A percentile compares a stretch with the other conserved stretches of the same genome.
Evolutionary conservation across 2,329 filamentous ascomycete species (phyloP).

Genomic region (Reticulascus tulasneorum): DNA sequence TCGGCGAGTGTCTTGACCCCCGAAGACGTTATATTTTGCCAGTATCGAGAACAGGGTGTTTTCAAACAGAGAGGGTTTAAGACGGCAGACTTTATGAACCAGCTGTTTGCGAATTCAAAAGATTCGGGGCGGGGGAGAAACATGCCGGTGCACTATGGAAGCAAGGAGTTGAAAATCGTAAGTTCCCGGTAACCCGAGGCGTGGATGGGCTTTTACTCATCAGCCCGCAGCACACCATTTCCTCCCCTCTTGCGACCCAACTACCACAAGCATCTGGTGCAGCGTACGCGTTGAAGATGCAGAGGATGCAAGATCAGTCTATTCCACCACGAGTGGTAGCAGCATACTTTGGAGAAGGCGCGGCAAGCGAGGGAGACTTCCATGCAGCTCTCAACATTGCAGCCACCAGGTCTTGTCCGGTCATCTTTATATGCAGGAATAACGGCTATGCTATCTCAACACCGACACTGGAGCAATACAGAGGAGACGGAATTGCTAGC

Average conservation of each 20-base stretch:
- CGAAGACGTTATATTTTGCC: conserved; percentile 88
- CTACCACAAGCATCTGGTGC: conserved; percentile 85
- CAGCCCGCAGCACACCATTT: conserved; percentile 65
- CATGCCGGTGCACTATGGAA: conserved; percentile 97
- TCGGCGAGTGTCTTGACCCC: conserved; percentile 78
- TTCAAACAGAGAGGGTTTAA: conserved; percentile 87
- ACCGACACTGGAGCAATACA: conserved; percentile 84
- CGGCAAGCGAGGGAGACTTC: conserved; percentile 87
- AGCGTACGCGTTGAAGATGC: conserved; percentile 82
- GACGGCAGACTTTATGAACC: conserved; percentile 87
- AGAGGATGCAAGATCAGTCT: conserved; percentile 68
- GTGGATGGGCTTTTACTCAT: background rate
- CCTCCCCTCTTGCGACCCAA: conserved; percentile 81
- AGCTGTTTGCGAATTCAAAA: conserved; percentile 82
- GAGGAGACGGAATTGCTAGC: conserved; percentile 85
- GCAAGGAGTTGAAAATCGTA: conserved; percentile 77
- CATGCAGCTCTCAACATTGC: conserved; percentile 89
- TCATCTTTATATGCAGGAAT: conserved; percentile 87
- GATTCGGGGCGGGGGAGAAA: conserved; percentile 81
- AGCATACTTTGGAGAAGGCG: conserved; percentile 88
- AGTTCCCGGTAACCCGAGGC: conserved; percentile 23
- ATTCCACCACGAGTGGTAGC: conserved; percentile 65
- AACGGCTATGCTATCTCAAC: conserved; percentile 92
- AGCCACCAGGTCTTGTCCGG: conserved; percentile 80
- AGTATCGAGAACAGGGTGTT: conserved; percentile 91